Evolutionary conservation across 805 yeast species (phyloP).

Genomic region (Jamesozyma jinghongensis): DNA sequence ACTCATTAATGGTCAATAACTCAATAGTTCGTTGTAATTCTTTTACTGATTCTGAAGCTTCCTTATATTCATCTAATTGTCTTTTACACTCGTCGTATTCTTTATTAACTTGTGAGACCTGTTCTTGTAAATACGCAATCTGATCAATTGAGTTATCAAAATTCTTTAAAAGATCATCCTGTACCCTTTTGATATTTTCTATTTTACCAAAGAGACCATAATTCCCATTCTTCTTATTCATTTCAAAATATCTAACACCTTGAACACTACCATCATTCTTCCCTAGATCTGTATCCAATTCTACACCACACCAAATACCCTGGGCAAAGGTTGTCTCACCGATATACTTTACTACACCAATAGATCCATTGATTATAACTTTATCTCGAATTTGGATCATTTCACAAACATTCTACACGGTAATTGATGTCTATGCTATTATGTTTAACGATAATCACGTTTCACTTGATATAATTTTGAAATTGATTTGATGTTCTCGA

Average conservation of each 20-base stretch:
- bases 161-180: background rate
- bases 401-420: background rate
- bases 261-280: slow-evolving; percentile 71
- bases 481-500: too few relatives aligned
- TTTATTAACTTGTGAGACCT: slow-evolving; percentile 26
- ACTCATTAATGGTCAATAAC: slow-evolving; percentile 11
- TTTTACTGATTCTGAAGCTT: background rate
- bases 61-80: background rate
- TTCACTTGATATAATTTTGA: too few relatives aligned
- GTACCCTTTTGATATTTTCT: slow-evolving; percentile 2
- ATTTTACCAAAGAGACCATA: slow-evolving; percentile 6
- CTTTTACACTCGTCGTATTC: slow-evolving; percentile 19
- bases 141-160: too few relatives aligned
- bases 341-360: slow-evolving; percentile 40
- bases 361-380: slow-evolving; percentile 33
- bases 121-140: slow-evolving; percentile 38
- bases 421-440: background rate
- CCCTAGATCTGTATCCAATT: slow-evolving; percentile 66
- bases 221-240: slow-evolving; percentile 19
- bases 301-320: slow-evolving; percentile 76
- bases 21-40: slow-evolving; percentile 10
- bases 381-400: slow-evolving; percentile 20
- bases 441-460: background rate
- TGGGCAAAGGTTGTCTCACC: slow-evolving; percentile 52
- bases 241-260: slow-evolving; percentile 48